phyloP scores from a whole-genome alignment of 164 flowering plant genomes.

The Kingdonia uniflora region DNA sequence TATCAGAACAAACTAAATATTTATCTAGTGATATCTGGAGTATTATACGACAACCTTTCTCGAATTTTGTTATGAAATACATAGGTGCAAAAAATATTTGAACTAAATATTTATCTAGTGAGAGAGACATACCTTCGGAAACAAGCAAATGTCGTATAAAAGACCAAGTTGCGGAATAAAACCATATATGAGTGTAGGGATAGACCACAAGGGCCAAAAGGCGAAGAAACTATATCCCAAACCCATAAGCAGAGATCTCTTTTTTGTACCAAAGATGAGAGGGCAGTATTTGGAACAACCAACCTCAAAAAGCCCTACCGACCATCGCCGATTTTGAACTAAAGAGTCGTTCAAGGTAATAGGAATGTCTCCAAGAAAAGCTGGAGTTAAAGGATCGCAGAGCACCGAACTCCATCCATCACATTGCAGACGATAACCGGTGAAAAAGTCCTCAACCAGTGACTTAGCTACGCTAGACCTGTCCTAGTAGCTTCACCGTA shows the following conservation, averaged over 20 bases:
- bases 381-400: slow-evolving; percentile 32
- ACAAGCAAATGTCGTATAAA: slow-evolving; percentile 18
- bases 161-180: slow-evolving; percentile 27
- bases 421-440: slow-evolving; percentile 43
- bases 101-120: no score
- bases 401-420: slow-evolving; percentile 48
- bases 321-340: slow-evolving; percentile 49
- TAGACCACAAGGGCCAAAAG: slow-evolving; percentile 36
- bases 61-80: no score
- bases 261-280: slow-evolving; percentile 31
- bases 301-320: slow-evolving; percentile 44
- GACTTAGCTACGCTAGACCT: no score
- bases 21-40: no score
- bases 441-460: slow-evolving; percentile 44
- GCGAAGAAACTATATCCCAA: slow-evolving; percentile 43
- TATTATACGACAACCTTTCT: no score
- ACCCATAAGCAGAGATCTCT: slow-evolving; percentile 31
- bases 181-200: slow-evolving; percentile 35
- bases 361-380: slow-evolving; percentile 43
- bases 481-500: no score
- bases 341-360: slow-evolving; percentile 28
- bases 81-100: no score
- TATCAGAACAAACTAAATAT: no score
- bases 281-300: slow-evolving; percentile 45
- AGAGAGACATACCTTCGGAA: slow-evolving; percentile 24